Evolutionary conservation across 257 asterid genomes (phyloP), one percentile per base, ranked within the genome.

Genomic region (Petunia secreta): DNA sequence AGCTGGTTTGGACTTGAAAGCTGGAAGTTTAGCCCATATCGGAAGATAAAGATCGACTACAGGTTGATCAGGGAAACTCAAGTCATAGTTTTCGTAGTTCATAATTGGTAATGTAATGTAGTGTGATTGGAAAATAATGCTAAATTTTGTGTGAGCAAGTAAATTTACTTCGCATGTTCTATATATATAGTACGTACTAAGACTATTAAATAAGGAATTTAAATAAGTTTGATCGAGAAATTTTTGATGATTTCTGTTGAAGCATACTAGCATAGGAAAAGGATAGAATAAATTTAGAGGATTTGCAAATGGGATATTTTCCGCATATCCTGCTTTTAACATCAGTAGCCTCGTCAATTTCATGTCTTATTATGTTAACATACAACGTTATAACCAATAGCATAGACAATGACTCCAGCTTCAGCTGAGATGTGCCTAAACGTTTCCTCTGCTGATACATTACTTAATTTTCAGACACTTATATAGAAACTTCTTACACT

Each of bases 41-140:
- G 90, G 93, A 79, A 91, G 96, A 91, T 90, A 92, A 63, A 91
- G 91, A 81, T 92, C 97, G 4, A 91, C 93, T 59, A 88, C 93
- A 5, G 88, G 97, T 84, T 88, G 94, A 81, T 92, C 97, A 0
- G 93, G 94, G 67, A 88, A 92, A 82, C 83, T 81, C 37, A 82
- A 91, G 65, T 91, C 97, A 80, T 92, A 92, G 63, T 92, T 92
- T 82, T 92, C 97, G 54, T 75, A 81, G 4, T 68, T 76, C 92
- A 85, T 87, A 25, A 25, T 25, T 25, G 60, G 58, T 83, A 48
- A 36, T 53, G 16, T 8, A 7, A 1, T 2, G 2, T 8, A 62
- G 15, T 55, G 50, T 39, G 50, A 3, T 34, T 71, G 44, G 3
- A 71, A 60, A 50, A 39, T 9, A 13, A 46, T 25, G 55, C 39